Evolutionary conservation across 768 basidiomycete genomes (phyloP), one percentile per base, ranked within the genome.

Genomic region (Pleurotus ostreatus): DNA sequence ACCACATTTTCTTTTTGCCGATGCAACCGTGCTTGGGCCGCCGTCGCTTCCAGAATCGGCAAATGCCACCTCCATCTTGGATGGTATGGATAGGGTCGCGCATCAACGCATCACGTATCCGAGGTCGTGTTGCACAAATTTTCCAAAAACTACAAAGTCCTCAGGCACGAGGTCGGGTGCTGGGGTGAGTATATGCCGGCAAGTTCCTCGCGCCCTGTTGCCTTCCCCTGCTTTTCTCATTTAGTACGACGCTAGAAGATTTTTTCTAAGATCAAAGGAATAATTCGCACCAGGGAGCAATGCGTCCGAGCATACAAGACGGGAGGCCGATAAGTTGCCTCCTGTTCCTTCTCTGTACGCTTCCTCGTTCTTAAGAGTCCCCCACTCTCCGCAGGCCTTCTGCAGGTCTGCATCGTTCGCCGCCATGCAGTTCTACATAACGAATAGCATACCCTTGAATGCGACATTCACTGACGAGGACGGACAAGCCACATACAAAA

Each of bases 401-500:
- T 11, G 11, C 9, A 34, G 30, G 15, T n/a, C 51, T n/a, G 11
- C 39, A 34, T 51, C 49, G 22, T 39, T 23, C 2, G 18, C 25
- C 13, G 26, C 25, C 9, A 68, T 68, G 67, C 61, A 58, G 34
- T 59, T 68, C 26, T 66, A 64, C 41, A 59, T 68, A 40, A 62
- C 59, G 15, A 59, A 58, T 49, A 48, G 57, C 23, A 59, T 60
- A 15, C 55, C 63, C 30, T 54, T 63, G 46, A 65, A 68, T 54
- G 59, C 64, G 2, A 61, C 57, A 26, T 64, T 64, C 49, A 58
- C 44, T 30, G 57, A 61, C 15, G 64, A 58, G 39, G 58, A 64
- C n/a, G 67, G 64, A 26, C 63, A 64, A 37, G 57, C 60, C 18
- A 37, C 65, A n/a, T 68, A 67, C 56, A 62, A 61, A 48, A 58